phyloP scores from a whole-genome alignment of 306 rosid species.

The Cajanus cajan region DNA sequence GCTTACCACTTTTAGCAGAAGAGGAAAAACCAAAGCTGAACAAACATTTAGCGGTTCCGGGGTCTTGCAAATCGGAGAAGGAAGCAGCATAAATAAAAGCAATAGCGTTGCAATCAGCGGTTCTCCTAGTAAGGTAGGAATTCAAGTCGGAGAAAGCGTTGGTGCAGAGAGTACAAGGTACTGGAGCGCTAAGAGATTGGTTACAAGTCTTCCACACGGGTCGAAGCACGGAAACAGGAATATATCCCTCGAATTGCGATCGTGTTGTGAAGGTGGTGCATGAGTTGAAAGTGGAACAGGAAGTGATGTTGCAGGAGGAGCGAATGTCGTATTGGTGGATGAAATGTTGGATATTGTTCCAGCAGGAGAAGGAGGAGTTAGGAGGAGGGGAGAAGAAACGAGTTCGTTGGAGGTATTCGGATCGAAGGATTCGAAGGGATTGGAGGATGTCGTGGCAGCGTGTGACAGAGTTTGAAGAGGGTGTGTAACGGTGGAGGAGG shows the following conservation, averaged over 20 bases:
- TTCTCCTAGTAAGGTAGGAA: conserved; percentile 41
- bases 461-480: not conserved
- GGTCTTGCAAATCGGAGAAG: conserved; percentile 30
- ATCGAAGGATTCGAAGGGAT: conserved; percentile 53
- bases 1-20: conserved; percentile 17
- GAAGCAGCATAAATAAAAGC: conserved; percentile 63
- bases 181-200: conserved; percentile 43
- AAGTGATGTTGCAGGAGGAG: conserved; percentile 17
- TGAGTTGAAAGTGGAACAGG: conserved; percentile 38
- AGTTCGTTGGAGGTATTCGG: conserved; percentile 51
- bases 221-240: conserved; percentile 1
- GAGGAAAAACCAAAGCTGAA: conserved; percentile 29
- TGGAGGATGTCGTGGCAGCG: conserved; percentile 44
- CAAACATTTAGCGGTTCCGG: conserved; percentile 53
- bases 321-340: conserved; percentile 1
- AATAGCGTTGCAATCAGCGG: conserved; percentile 46
- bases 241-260: conserved; percentile 30
- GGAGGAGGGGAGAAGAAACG: conserved; percentile 39
- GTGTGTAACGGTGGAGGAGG: conserved; percentile 35
- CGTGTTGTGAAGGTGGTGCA: conserved; percentile 60
- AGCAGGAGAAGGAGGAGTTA: conserved; percentile 8
- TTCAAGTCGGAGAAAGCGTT: conserved; percentile 35
- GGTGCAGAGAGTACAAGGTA: conserved; percentile 60
- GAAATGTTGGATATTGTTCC: not conserved
- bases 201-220: conserved; percentile 37